Conservation (phyloP, 2,329 filamentous ascomycete species). For the Ceratocystis papillata region DNA sequence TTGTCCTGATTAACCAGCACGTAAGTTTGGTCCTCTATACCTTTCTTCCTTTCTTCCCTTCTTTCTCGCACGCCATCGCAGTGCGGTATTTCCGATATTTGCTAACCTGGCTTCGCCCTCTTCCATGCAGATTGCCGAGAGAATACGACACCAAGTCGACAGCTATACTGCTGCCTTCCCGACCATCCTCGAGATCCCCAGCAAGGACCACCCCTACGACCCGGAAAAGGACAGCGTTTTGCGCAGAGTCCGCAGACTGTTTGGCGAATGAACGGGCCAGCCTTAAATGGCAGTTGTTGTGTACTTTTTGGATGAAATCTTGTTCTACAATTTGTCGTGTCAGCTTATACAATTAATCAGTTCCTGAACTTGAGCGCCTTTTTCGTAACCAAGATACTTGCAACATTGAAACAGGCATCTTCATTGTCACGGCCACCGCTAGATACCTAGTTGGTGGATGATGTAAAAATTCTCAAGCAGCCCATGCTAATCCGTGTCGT, state of each 20-base stretch:
- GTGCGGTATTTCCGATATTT: background rate
- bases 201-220: slow-evolving; percentile 97
- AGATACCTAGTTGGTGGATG: too few species aligned
- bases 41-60: background rate
- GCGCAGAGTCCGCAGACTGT: slow-evolving; percentile 62
- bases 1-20: slow-evolving; percentile 95
- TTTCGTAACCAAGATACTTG: too few species aligned
- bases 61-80: background rate
- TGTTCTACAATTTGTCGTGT: background rate
- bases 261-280: slow-evolving; percentile 50
- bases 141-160: slow-evolving; percentile 83
- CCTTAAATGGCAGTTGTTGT: background rate
- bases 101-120: background rate
- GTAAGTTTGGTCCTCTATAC: slow-evolving; percentile 40
- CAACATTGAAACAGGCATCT: too few species aligned
- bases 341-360: slow-evolving; percentile 1
- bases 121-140: slow-evolving; percentile 65
- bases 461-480: too few species aligned
- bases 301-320: background rate
- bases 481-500: too few species aligned
- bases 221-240: slow-evolving; percentile 97
- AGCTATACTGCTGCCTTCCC: slow-evolving; percentile 90
- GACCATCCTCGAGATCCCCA: slow-evolving; percentile 91
- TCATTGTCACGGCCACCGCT: too few species aligned
- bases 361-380: background rate